Conservation (phyloP, 768 basidiomycete genomes). For the Pisolithus marmoratus region DNA sequence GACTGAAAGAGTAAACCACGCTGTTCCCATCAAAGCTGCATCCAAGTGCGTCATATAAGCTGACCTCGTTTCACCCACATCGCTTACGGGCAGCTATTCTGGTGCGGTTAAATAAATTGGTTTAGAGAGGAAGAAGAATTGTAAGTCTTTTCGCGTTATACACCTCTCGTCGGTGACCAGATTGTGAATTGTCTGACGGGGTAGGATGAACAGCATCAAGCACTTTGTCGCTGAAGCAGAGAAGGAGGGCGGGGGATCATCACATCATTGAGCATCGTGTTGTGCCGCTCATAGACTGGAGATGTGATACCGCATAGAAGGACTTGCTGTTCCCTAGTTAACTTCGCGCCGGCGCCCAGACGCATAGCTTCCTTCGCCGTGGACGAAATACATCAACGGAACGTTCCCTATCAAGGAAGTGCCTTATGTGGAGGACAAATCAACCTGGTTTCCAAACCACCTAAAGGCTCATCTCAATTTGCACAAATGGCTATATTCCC, state of each 20-base stretch:
- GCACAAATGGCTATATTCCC: too few relatives aligned
- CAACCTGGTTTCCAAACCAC: too few relatives aligned
- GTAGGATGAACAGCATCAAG: slow-evolving; percentile 63
- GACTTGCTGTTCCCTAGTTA: not conserved
- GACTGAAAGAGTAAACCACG: slow-evolving; percentile 52
- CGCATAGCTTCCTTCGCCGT: too few relatives aligned
- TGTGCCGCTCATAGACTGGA: not conserved
- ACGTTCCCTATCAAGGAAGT: too few relatives aligned
- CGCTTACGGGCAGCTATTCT: not conserved
- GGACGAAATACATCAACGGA: too few relatives aligned
- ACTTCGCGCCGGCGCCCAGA: too few relatives aligned
- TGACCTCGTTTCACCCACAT: not conserved
- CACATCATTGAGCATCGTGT: slow-evolving; percentile 1
- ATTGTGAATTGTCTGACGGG: slow-evolving; percentile 34
- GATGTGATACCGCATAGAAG: slow-evolving; percentile 7
- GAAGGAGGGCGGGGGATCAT: slow-evolving; percentile 53
- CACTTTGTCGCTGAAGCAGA: slow-evolving; percentile 80
- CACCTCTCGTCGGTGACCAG: slow-evolving; percentile 13
- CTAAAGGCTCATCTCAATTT: too few relatives aligned
- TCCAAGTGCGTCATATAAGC: slow-evolving; percentile 51
- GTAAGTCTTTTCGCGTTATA: slow-evolving; percentile 41
- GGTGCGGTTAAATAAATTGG: not conserved
- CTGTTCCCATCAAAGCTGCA: slow-evolving; percentile 57
- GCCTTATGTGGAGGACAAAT: too few relatives aligned
- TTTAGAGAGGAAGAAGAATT: slow-evolving; percentile 80